Percentiles rank a stretch among this genome's conserved stretches.
phyloP scores from a whole-genome alignment of 257 asterid species.

The Solanum commersonii region DNA sequence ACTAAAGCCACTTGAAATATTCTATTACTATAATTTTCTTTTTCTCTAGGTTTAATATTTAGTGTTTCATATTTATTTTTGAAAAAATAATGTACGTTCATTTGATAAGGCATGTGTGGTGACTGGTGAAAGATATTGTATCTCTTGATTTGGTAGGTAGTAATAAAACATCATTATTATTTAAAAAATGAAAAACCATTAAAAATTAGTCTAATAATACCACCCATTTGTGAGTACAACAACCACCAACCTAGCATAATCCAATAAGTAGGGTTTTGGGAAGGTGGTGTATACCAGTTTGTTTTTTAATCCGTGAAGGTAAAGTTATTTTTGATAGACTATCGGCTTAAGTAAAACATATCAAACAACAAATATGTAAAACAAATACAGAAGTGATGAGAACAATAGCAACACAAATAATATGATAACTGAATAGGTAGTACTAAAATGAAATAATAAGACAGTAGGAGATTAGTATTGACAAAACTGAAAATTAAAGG shows the following conservation, averaged over 20 bases:
- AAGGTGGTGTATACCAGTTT: neutral
- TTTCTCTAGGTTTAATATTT: neutral
- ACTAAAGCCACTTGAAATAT: neutral
- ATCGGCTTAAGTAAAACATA: too few relatives aligned
- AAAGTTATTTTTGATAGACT: accelerated
- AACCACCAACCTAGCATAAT: neutral
- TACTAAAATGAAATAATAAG: neutral
- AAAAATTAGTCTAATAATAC: neutral
- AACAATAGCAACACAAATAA: neutral
- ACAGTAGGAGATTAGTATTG: neutral
- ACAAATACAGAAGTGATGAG: neutral
- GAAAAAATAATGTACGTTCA: neutral
- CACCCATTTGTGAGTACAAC: neutral
- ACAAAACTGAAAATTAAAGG: too few relatives aligned
- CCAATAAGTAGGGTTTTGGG: too few relatives aligned
- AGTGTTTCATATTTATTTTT: neutral
- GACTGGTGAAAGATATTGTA: neutral
- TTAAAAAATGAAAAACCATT: neutral
- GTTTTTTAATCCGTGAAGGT: too few relatives aligned
- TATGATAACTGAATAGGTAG: too few relatives aligned
- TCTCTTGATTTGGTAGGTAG: neutral
- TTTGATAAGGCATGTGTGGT: neutral
- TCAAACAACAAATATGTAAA: too few relatives aligned
- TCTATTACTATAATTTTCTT: neutral
- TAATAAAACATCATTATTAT: neutral